A percentile compares a stretch with the other conserved stretches of the same genome.
These are phyloP conservation scores for Tremella yokohamensis DNA, from an alignment of 768 basidiomycete species.

Conservation along the genomic window DNA sequence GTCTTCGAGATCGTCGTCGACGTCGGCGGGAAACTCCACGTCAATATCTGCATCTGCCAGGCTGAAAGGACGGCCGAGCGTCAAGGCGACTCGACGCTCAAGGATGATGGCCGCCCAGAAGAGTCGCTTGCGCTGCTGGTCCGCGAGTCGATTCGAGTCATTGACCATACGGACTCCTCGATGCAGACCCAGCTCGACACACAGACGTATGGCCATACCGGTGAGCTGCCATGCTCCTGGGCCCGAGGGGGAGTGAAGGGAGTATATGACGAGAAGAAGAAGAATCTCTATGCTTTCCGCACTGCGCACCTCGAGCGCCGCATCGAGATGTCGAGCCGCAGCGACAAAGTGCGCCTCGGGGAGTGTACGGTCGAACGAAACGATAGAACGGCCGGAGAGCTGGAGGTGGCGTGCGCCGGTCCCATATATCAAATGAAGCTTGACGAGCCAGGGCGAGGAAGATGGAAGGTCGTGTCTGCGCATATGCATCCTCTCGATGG, in stretches of 20 bases:
- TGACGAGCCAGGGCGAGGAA: neutral
- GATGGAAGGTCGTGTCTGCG: neutral
- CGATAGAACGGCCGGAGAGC: neutral
- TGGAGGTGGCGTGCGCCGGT: slow-evolving; percentile 10
- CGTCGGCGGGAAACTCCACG: slow-evolving; percentile 16
- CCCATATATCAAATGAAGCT: slow-evolving; percentile 8
- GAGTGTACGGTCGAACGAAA: slow-evolving; percentile 1
- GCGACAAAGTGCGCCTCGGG: slow-evolving; percentile 12
- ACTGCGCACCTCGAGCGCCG: slow-evolving; percentile 5
- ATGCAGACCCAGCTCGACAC: slow-evolving; percentile 42
- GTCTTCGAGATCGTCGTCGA: slow-evolving; percentile 7
- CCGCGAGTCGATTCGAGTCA: neutral
- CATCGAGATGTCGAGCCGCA: slow-evolving; percentile 1
- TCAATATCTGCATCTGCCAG: slow-evolving; percentile 7
- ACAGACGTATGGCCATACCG: slow-evolving; percentile 43
- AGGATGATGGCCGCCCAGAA: slow-evolving; percentile 9
- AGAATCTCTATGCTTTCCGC: slow-evolving; percentile 8
- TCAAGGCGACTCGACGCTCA: slow-evolving; percentile 5
- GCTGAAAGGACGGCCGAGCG: slow-evolving; percentile 4
- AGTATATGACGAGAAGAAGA: slow-evolving; percentile 2
- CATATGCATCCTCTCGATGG: neutral
- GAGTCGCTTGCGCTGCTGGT: neutral
- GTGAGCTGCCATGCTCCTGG: slow-evolving; percentile 41
- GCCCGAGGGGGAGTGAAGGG: slow-evolving; percentile 4
- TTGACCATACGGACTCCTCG: slow-evolving; percentile 9